Evolutionary conservation across 805 yeast genomes (phyloP).

Genomic region (Kurtzmaniella cleridarum): DNA sequence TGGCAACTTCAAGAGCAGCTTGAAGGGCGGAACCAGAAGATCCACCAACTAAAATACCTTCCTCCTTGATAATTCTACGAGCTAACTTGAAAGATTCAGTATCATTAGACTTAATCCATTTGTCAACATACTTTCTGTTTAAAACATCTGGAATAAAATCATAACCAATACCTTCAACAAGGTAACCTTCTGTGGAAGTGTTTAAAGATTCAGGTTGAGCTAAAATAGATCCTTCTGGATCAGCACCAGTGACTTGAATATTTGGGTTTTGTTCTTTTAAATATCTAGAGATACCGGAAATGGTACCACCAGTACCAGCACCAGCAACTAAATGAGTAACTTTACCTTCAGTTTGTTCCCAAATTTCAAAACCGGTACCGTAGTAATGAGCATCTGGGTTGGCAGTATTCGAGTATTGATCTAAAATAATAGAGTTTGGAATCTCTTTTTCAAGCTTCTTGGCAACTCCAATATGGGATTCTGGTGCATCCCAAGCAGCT

Average conservation of each 20-base stretch:
- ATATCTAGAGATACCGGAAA: conserved; percentile 82
- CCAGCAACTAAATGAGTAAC: conserved; percentile 79
- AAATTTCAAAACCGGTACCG: conserved; percentile 82
- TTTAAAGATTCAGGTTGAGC: conserved; percentile 76
- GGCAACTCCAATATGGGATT: conserved; percentile 87
- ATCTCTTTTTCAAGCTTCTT: conserved; percentile 73
- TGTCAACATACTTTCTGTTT: conserved; percentile 58
- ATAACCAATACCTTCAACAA: conserved; percentile 89
- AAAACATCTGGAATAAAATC: conserved; percentile 83
- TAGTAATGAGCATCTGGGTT: conserved; percentile 81
- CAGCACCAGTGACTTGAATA: conserved; percentile 69
- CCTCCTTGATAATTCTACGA: conserved; percentile 75
- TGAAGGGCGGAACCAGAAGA: conserved; percentile 80
- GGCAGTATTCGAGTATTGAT: conserved; percentile 73
- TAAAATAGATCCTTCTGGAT: conserved; percentile 81
- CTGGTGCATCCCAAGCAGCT: conserved; percentile 92
- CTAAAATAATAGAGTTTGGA: conserved; percentile 78
- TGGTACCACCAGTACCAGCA: conserved; percentile 96
- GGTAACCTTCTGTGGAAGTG: conserved; percentile 50
- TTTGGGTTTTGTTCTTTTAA: conserved; percentile 66
- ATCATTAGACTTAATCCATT: conserved; percentile 85
- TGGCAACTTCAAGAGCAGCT: conserved; percentile 67
- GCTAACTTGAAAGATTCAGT: conserved; percentile 74
- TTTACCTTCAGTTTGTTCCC: conserved; percentile 71
- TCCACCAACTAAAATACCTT: conserved; percentile 88